Conservation (phyloP, 2,329 filamentous ascomycete species). For the Xylariaceae sp. region DNA sequence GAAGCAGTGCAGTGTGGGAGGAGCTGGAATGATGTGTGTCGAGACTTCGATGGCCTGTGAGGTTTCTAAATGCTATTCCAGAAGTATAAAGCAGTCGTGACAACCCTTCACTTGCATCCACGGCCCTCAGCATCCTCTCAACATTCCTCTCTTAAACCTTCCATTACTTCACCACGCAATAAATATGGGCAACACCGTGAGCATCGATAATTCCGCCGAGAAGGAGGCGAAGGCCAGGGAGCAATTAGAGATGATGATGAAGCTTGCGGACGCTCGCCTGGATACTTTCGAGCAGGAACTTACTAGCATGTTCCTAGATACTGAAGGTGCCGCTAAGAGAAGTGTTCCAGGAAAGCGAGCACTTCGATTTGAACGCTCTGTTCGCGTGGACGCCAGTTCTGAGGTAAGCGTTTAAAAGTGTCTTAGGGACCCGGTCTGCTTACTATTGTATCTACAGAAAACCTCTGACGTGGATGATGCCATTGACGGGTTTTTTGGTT, state of each 20-base stretch:
- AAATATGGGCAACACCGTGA: background rate
- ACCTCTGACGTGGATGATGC: background rate
- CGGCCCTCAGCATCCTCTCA: background rate
- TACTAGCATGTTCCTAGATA: background rate
- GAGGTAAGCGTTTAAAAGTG: background rate
- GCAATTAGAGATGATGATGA: background rate
- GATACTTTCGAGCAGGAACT: background rate
- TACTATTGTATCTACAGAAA: background rate
- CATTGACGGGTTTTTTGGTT: background rate
- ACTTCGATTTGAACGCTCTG: background rate
- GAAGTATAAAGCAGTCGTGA: background rate
- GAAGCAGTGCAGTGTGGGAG: no score
- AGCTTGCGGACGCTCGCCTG: background rate
- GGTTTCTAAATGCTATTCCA: no score
- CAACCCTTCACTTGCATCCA: background rate
- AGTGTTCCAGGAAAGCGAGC: background rate
- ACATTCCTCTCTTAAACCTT: background rate
- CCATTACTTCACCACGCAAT: background rate
- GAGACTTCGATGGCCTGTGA: no score
- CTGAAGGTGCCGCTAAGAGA: background rate
- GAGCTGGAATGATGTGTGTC: no score
- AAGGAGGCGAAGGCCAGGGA: background rate
- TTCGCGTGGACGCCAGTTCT: background rate
- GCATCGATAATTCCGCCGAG: background rate
- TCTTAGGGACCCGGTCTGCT: background rate